Percentiles rank a stretch among this genome's conserved stretches.
These are phyloP conservation scores for Barbarea vulgaris DNA, from an alignment of 345 rosid genomes.

Conservation along the genomic window DNA sequence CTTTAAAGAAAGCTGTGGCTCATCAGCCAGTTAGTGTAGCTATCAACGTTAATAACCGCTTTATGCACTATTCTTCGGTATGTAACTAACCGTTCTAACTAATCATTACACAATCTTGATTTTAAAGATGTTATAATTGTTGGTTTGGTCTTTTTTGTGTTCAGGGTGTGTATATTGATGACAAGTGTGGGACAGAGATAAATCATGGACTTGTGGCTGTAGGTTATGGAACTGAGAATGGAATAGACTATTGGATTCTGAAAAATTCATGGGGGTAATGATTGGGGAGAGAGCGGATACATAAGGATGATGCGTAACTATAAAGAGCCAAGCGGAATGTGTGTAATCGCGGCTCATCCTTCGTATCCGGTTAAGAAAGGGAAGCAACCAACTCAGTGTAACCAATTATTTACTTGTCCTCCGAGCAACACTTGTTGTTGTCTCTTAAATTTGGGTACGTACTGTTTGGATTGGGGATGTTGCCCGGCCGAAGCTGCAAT, in stretches of 20 bases:
- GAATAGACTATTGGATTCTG: conserved; percentile 78
- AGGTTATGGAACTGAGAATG: conserved; percentile 84
- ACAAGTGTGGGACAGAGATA: conserved; percentile 66
- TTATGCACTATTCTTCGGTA: conserved; percentile 65
- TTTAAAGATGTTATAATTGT: conserved; percentile 10
- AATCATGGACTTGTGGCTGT: conserved; percentile 93
- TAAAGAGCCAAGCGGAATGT: conserved; percentile 55
- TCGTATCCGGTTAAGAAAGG: conserved; percentile 86
- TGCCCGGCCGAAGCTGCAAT: conserved; percentile 85
- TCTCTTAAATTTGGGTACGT: conserved; percentile 51
- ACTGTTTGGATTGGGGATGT: conserved; percentile 93
- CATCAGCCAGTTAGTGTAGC: conserved; percentile 79
- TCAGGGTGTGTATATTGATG: conserved; percentile 82
- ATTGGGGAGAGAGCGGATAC: conserved; percentile 89
- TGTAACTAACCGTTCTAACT: neutral
- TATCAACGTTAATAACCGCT: conserved; percentile 84
- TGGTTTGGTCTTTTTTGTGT: neutral
- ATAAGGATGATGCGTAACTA: conserved; percentile 68
- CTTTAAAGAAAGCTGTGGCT: conserved; percentile 76
- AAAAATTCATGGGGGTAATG: conserved; percentile 83
- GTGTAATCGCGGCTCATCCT: conserved; percentile 84
- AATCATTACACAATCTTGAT: neutral
- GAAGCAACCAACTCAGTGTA: conserved; percentile 72
- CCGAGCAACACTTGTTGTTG: no score
- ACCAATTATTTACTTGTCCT: conserved; percentile 64